These are phyloP conservation scores for Schizopora paradoxa DNA, from an alignment of 1,284 basidiomycete species.

Conservation along the genomic window DNA sequence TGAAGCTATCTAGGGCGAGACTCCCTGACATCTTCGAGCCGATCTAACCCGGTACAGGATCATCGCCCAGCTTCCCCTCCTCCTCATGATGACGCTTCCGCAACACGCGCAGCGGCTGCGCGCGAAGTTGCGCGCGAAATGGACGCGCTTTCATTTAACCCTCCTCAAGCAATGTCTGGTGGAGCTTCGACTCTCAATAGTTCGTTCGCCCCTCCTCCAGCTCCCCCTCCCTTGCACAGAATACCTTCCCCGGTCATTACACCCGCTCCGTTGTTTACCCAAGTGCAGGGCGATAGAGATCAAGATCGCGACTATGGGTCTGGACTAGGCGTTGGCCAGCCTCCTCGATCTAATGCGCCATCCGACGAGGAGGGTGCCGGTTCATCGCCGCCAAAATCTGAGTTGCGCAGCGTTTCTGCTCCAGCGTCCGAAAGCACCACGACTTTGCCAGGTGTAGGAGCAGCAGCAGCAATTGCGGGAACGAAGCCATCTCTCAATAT, in stretches of 20 bases:
- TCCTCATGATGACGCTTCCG: slow-evolving; percentile 32
- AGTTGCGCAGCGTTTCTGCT: too few relatives aligned
- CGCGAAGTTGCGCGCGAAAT: slow-evolving; percentile 61
- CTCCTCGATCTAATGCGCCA: too few relatives aligned
- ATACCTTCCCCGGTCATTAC: slow-evolving; percentile 25
- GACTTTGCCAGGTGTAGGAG: too few relatives aligned
- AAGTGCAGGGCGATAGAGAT: slow-evolving; percentile 16
- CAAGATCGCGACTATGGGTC: slow-evolving; percentile 18
- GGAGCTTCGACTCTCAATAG: slow-evolving; percentile 21
- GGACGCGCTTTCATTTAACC: slow-evolving; percentile 47
- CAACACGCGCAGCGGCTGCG: slow-evolving; percentile 58
- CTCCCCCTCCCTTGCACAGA: slow-evolving; percentile 19
- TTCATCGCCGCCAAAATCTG: background rate
- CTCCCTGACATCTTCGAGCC: too few relatives aligned
- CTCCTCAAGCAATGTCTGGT: slow-evolving; percentile 26
- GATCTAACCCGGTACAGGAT: too few relatives aligned
- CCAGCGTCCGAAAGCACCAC: too few relatives aligned
- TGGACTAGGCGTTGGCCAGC: too few relatives aligned
- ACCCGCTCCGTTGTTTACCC: slow-evolving; percentile 27
- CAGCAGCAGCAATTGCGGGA: too few relatives aligned
- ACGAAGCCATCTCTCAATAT: too few relatives aligned
- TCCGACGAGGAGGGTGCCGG: too few relatives aligned
- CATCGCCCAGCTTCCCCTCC: slow-evolving; percentile 28
- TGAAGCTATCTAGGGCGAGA: too few relatives aligned
- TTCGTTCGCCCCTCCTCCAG: slow-evolving; percentile 17